Percentiles rank a stretch among this genome's conserved stretches.
These are phyloP conservation scores for Durotheca rogersii DNA, from an alignment of 495 filamentous ascomycete species.

Conservation along the genomic window DNA sequence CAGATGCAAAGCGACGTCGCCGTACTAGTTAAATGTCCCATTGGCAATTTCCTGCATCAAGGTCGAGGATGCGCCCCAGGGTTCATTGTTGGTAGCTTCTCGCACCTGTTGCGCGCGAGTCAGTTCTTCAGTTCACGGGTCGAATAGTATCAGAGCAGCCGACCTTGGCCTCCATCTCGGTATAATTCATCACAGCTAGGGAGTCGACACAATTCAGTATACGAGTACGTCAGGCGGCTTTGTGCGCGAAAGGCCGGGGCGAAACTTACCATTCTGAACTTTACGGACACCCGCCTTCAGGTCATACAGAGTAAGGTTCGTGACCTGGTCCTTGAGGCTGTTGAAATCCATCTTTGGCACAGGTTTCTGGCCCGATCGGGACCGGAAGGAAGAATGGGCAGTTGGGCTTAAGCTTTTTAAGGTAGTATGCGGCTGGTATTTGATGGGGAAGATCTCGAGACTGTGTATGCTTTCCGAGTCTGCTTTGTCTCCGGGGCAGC, in stretches of 20 bases:
- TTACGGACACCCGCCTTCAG: conserved; percentile 96
- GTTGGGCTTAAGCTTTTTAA: too few species aligned
- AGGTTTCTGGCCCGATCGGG: conserved; percentile 17
- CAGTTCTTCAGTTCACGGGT: conserved; percentile 1
- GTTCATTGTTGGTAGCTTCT: conserved; percentile 97
- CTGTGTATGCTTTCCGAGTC: too few species aligned
- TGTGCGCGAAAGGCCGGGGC: background rate
- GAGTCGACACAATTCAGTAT: conserved; percentile 20
- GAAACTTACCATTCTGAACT: conserved; percentile 87
- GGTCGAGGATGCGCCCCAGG: conserved; percentile 90
- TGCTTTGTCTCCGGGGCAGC: too few species aligned
- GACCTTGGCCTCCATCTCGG: conserved; percentile 99
- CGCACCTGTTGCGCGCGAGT: conserved; percentile 61
- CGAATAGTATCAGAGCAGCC: conserved; percentile 23
- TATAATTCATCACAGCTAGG: conserved; percentile 98
- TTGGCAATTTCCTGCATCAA: conserved; percentile 94
- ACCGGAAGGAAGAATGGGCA: conserved; percentile 8
- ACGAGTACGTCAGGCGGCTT: conserved; percentile 3
- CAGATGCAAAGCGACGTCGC: background rate
- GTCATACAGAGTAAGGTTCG: conserved; percentile 94
- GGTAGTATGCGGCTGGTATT: too few species aligned
- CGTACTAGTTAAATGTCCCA: conserved; percentile 97
- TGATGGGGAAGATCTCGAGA: too few species aligned
- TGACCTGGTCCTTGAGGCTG: conserved; percentile 82
- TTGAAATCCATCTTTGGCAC: conserved; percentile 73